A percentile compares a stretch with the other conserved stretches of the same genome.
Evolutionary conservation across 257 asterid genomes (phyloP).

Genomic region (Solanum corneliomulleri): DNA sequence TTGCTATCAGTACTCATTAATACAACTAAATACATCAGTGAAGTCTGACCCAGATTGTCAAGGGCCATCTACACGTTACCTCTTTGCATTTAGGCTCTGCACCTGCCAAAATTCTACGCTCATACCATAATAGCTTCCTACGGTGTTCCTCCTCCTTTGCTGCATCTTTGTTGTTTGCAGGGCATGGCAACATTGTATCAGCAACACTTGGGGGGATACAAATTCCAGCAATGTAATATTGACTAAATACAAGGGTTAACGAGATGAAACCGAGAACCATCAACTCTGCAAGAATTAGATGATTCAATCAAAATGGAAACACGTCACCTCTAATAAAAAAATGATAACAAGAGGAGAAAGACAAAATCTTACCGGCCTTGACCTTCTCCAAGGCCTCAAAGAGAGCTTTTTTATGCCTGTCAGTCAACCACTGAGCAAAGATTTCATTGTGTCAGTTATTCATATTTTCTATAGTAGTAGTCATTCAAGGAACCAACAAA

Average conservation of each 20-base stretch:
- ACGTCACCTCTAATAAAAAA: not conserved
- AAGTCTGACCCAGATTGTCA: not conserved
- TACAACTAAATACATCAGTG: not conserved
- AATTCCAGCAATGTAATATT: slow-evolving; percentile 73
- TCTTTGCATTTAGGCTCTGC: slow-evolving; percentile 21
- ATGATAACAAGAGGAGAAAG: not conserved
- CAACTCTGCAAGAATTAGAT: slow-evolving; percentile 57
- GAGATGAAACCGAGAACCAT: slow-evolving; percentile 97
- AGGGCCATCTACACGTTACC: slow-evolving; percentile 21
- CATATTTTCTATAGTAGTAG: not conserved
- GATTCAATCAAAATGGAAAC: not conserved
- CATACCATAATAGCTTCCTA: slow-evolving; percentile 48
- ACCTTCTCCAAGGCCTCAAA: slow-evolving; percentile 88
- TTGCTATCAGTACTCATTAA: not conserved
- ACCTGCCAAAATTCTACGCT: slow-evolving; percentile 42
- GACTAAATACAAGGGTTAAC: slow-evolving; percentile 64
- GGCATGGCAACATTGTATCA: slow-evolving; percentile 72
- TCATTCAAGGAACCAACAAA: not conserved
- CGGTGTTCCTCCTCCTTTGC: slow-evolving; percentile 10
- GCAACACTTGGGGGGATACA: slow-evolving; percentile 70
- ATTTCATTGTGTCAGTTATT: not conserved
- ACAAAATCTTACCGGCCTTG: slow-evolving; percentile 55
- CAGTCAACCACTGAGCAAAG: slow-evolving; percentile 55
- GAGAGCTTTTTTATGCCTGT: slow-evolving; percentile 75
- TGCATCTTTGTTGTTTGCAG: not conserved